Conservation (phyloP, 306 rosid genomes). For the Sicyos baderoa region DNA sequence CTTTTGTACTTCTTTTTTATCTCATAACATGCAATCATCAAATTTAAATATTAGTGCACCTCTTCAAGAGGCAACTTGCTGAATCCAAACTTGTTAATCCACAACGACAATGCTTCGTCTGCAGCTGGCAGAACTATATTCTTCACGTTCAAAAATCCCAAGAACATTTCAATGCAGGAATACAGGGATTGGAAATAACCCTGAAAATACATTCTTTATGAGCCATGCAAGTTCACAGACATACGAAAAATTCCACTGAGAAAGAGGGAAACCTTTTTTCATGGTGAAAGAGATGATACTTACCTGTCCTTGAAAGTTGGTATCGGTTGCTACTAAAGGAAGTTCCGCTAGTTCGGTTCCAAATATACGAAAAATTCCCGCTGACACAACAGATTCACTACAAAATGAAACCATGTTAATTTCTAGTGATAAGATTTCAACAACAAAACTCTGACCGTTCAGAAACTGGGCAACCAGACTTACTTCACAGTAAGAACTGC, state of each 20-base stretch:
- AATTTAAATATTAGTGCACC: conserved; percentile 26
- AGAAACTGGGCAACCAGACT: conserved; percentile 24
- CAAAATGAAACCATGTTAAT: background rate
- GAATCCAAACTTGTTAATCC: conserved; percentile 68
- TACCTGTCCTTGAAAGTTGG: conserved; percentile 81
- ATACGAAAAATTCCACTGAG: background rate
- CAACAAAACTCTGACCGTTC: background rate
- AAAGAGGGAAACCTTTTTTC: background rate
- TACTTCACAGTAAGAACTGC: conserved; percentile 81
- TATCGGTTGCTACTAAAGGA: conserved; percentile 79
- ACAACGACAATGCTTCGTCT: conserved; percentile 53
- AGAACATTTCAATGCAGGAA: conserved; percentile 56
- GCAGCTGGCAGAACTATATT: conserved; percentile 65
- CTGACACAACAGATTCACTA: conserved; percentile 61
- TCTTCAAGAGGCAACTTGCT: conserved; percentile 29
- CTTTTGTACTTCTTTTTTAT: too few species aligned
- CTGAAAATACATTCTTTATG: conserved; percentile 26
- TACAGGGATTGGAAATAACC: conserved; percentile 64
- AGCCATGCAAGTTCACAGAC: background rate
- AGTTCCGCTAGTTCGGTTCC: conserved; percentile 89
- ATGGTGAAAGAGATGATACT: background rate
- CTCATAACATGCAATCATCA: background rate
- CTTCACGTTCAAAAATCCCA: conserved; percentile 42
- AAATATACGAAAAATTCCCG: conserved; percentile 77
- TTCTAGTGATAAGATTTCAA: background rate